phyloP scores from a whole-genome alignment of 257 asterid species.

The Cruciata laevipes region DNA sequence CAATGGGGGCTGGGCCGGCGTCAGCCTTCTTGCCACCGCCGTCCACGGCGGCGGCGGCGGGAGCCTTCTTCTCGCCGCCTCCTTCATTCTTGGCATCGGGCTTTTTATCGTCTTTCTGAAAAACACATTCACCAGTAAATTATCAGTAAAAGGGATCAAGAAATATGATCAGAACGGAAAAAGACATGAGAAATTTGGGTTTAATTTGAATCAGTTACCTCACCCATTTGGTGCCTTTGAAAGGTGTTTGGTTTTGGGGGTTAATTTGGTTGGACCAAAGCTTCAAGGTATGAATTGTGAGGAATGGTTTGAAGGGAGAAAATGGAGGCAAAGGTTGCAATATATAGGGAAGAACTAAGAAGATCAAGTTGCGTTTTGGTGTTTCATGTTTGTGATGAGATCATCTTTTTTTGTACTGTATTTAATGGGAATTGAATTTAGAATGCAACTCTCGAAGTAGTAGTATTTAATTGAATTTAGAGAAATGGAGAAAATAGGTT shows the following conservation, averaged over 20 bases:
- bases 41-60: slow-evolving; percentile 19
- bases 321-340: slow-evolving; percentile 44
- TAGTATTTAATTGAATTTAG: background rate
- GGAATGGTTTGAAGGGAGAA: slow-evolving; percentile 37
- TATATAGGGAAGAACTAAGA: slow-evolving; percentile 46
- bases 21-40: slow-evolving; percentile 12
- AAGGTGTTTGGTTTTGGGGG: background rate
- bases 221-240: slow-evolving; percentile 45
- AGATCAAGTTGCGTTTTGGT: background rate
- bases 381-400: slow-evolving; percentile 8
- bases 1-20: slow-evolving; percentile 31
- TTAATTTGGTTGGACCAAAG: background rate
- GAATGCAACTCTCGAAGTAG: background rate
- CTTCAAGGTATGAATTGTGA: slow-evolving; percentile 7
- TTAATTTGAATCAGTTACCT: slow-evolving; percentile 38
- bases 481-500: background rate
- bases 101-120: slow-evolving; percentile 47
- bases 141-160: background rate
- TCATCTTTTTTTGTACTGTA: slow-evolving; percentile 6
- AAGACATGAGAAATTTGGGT: background rate
- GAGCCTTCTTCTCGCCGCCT: slow-evolving; percentile 34
- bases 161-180: background rate
- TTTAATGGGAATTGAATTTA: background rate
- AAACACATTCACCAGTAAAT: background rate
- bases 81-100: slow-evolving; percentile 20